Evolutionary conservation across 371 early-diverging fungal species (phyloP), one percentile per base, ranked within the genome.

Genomic region (Gilbertella persicaria): DNA sequence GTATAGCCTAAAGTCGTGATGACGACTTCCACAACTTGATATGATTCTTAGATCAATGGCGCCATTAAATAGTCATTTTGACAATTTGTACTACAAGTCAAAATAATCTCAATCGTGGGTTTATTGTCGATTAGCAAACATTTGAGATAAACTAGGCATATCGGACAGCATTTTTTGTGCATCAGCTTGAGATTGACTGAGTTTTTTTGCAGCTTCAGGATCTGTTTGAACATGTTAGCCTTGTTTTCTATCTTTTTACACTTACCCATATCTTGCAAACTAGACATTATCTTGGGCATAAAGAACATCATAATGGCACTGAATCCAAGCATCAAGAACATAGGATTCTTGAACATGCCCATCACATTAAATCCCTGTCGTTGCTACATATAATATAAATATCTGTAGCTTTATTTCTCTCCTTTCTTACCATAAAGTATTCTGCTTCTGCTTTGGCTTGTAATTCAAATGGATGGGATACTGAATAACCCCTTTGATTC

Each of bases 321-420:
- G 28, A 73, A 41, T 10, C 74, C 79, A 45, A 75, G 45, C 75
- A 79, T 75, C 23, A 79, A 47, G 46, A 79, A 67, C 79, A 79
- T 79, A 5, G 75, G 75, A 43, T 79, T 79, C 49, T 71, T 71
- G 46, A 79, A 69, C 60, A 79, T 63, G 7, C 64, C 65, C 55
- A 71, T 54, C 16, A 73, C 39, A 37, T 71, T 71, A 53, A 79
- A 79, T 1, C 66, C 67, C 63, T 75, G 67, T 36, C 64, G 62
- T 62, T 73, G 58, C 78, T 78, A 55, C n/a, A 39, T 14, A 20
- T 24, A 14, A 21, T 24, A 14, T 20, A n/a, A 5, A 30, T 17
- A 46, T 42, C 24, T 20, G 10, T 33, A 16, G 30, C 6, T 41
- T 49, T 50, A 21, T 45, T 13, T 45, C 5, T 45, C 36, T 23